Conservation (phyloP, 78 protist genomes). For the Pelomyxa schiedti region DNA sequence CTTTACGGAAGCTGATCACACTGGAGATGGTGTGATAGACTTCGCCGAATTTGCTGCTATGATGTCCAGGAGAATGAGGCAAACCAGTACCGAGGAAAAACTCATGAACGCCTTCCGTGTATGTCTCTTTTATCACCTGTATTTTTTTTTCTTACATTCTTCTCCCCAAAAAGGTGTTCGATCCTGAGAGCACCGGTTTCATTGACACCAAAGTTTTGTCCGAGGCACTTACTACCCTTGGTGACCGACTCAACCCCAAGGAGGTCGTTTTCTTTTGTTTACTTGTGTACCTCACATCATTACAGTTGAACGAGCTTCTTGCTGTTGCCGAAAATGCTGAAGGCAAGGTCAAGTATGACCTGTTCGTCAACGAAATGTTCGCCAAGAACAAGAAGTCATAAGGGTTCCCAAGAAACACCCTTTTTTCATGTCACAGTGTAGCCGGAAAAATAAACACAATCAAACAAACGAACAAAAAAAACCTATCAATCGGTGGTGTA, state of each 20-base stretch:
- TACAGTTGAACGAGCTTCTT: slow-evolving; percentile 21
- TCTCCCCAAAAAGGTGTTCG: too few relatives aligned
- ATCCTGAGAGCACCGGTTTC: slow-evolving; percentile 37
- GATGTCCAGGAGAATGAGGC: slow-evolving; percentile 64
- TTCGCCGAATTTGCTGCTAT: slow-evolving; percentile 64
- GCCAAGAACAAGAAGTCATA: too few relatives aligned
- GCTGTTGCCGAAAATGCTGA: slow-evolving; percentile 39
- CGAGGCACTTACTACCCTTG: slow-evolving; percentile 40
- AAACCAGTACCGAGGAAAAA: slow-evolving; percentile 16
- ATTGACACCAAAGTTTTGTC: slow-evolving; percentile 34
- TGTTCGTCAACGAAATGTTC: slow-evolving; percentile 34
- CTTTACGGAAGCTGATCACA: slow-evolving; percentile 45
- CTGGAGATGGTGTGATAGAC: slow-evolving; percentile 47
- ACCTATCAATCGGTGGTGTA: too few relatives aligned
- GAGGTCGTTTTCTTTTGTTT: slow-evolving; percentile 16
- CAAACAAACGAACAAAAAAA: too few relatives aligned
- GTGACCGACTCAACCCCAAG: slow-evolving; percentile 34
- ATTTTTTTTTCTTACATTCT: too few relatives aligned
- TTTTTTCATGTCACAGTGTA: too few relatives aligned
- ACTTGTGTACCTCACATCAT: not conserved
- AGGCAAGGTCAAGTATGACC: slow-evolving; percentile 39
- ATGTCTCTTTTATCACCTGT: too few relatives aligned
- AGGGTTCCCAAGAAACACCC: too few relatives aligned
- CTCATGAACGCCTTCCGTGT: slow-evolving; percentile 40
- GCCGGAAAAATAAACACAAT: too few relatives aligned